phyloP scores from a whole-genome alignment of 768 basidiomycete genomes.

The Termitomyces sp. region DNA sequence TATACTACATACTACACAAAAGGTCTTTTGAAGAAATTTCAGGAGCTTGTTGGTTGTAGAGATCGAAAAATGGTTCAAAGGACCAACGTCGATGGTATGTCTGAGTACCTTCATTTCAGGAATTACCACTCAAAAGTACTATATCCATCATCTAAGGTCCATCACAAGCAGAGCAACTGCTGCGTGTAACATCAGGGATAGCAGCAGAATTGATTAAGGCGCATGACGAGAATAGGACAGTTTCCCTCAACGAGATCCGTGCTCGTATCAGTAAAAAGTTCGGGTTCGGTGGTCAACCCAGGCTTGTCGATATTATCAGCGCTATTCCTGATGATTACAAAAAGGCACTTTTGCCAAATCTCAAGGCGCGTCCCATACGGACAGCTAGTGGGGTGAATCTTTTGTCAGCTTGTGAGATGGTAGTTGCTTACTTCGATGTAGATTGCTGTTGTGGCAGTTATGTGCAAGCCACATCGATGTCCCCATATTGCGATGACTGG shows the following conservation, averaged over 20 bases:
- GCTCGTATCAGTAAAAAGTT: slow-evolving; percentile 88
- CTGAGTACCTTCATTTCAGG: background rate
- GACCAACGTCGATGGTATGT: slow-evolving; percentile 10
- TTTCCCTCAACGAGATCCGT: slow-evolving; percentile 87
- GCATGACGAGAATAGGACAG: slow-evolving; percentile 68
- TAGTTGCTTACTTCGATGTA: slow-evolving; percentile 22
- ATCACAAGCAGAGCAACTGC: slow-evolving; percentile 85
- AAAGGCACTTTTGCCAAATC: slow-evolving; percentile 81
- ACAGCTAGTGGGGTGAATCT: slow-evolving; percentile 89
- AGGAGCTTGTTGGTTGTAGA: background rate
- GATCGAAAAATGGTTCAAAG: slow-evolving; percentile 10
- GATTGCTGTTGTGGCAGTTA: slow-evolving; percentile 99
- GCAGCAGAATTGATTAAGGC: slow-evolving; percentile 91
- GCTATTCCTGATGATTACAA: slow-evolving; percentile 98
- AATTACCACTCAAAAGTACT: background rate
- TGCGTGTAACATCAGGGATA: slow-evolving; percentile 91
- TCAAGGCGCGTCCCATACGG: slow-evolving; percentile 90
- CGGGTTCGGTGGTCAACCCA: slow-evolving; percentile 79
- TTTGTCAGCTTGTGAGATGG: background rate
- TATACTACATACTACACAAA: background rate
- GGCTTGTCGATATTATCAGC: slow-evolving; percentile 96
- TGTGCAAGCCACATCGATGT: slow-evolving; percentile 99
- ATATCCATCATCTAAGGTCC: slow-evolving; percentile 37
- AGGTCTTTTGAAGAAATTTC: background rate
- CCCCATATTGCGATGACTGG: slow-evolving; percentile 99